phyloP scores from a whole-genome alignment of 2,329 filamentous ascomycete genomes.

The Aureobasidium vineae region DNA sequence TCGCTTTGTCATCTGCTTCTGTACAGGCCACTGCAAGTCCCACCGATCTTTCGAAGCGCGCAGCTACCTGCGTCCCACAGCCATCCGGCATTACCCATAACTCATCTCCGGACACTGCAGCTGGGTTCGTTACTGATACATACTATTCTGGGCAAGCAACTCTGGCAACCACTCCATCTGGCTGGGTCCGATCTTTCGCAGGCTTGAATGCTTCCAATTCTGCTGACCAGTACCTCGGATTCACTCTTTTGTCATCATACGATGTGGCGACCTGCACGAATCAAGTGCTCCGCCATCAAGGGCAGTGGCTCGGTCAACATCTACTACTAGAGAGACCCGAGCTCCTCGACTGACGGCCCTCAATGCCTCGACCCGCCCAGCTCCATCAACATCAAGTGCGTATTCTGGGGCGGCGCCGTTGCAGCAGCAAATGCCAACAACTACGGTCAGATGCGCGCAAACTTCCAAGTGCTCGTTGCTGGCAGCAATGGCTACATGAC shows the following conservation, averaged over 20 bases:
- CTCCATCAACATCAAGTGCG: conserved; percentile 37
- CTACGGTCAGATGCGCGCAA: conserved; percentile 32
- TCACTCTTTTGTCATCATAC: conserved; percentile 24
- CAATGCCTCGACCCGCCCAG: conserved; percentile 30
- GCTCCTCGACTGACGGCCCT: conserved; percentile 17
- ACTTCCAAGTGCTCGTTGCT: conserved; percentile 28
- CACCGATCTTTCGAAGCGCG: background rate
- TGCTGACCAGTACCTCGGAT: conserved; percentile 29
- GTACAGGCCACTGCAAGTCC: background rate
- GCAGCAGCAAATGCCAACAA: conserved; percentile 32
- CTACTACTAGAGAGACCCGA: conserved; percentile 29
- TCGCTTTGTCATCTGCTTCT: background rate
- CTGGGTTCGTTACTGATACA: background rate
- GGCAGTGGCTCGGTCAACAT: conserved; percentile 29
- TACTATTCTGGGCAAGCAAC: background rate
- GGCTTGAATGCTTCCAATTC: conserved; percentile 27
- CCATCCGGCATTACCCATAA: conserved; percentile 27
- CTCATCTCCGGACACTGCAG: conserved; percentile 25
- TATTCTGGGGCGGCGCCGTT: conserved; percentile 35
- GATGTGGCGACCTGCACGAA: conserved; percentile 24
- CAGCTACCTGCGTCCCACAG: conserved; percentile 5
- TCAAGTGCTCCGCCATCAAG: conserved; percentile 24
- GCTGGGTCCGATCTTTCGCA: conserved; percentile 26
- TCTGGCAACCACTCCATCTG: conserved; percentile 1
- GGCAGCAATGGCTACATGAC: conserved; percentile 27